Percentiles rank a stretch among this genome's conserved stretches.
phyloP scores from a whole-genome alignment of 73 alveolate genomes.

The Paramecium tetraurelia region DNA sequence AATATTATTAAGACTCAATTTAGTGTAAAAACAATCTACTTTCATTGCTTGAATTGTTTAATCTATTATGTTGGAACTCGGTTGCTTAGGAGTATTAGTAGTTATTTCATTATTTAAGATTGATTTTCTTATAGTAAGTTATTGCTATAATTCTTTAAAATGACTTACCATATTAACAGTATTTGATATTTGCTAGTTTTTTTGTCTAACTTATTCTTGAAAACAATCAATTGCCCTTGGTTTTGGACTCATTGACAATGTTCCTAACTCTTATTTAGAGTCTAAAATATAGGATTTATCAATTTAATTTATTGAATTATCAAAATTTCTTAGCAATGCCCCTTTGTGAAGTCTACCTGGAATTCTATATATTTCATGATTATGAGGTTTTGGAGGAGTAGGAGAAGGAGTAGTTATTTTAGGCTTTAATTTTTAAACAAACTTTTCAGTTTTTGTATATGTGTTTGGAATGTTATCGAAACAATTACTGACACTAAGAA shows the following conservation, averaged over 20 bases:
- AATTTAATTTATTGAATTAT: background rate
- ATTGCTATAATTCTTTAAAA: background rate
- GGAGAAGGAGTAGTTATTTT: background rate
- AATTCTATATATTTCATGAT: constrained; percentile 15
- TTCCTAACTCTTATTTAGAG: background rate
- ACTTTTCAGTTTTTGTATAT: background rate
- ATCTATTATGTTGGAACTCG: background rate
- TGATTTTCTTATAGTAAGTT: background rate
- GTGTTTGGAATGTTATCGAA: background rate
- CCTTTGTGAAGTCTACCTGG: constrained; percentile 17
- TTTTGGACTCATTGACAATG: background rate
- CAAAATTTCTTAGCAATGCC: background rate
- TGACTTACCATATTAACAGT: background rate
- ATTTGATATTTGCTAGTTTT: background rate
- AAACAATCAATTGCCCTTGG: background rate
- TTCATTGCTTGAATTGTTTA: background rate
- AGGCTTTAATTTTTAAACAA: background rate
- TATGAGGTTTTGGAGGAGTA: background rate
- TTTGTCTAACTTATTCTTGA: background rate
- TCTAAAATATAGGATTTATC: constrained; percentile 8
- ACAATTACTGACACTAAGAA: constrained; percentile 3
- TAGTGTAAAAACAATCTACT: background rate
- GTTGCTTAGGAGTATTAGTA: background rate
- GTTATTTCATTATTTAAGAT: background rate
- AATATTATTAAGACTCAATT: background rate